Evolutionary conservation across 2,329 filamentous ascomycete genomes (phyloP).

Genomic region (Hymenoscyphus infarciens): DNA sequence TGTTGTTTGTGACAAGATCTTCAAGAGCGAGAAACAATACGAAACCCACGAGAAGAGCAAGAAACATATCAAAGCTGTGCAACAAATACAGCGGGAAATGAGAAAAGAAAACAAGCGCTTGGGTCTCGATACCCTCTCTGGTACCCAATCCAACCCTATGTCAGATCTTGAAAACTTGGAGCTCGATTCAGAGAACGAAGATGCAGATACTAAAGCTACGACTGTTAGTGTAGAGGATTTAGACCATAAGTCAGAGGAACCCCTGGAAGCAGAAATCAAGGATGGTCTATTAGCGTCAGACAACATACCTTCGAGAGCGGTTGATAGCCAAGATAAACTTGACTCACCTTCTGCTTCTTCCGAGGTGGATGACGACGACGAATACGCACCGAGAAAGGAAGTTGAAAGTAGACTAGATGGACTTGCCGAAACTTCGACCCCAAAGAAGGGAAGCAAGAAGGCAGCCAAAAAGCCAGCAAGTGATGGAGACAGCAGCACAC

Average conservation of each 20-base stretch:
- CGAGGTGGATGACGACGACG: slow-evolving; percentile 24
- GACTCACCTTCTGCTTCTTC: slow-evolving; percentile 19
- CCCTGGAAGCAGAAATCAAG: not conserved
- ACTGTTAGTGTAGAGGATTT: not conserved
- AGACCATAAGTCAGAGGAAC: not conserved
- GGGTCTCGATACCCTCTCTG: slow-evolving; percentile 39
- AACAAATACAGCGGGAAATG: slow-evolving; percentile 79
- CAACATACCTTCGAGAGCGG: not conserved
- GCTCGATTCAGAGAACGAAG: slow-evolving; percentile 10
- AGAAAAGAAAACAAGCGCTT: slow-evolving; percentile 68
- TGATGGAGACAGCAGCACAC: slow-evolving; percentile 15
- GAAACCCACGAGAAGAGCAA: slow-evolving; percentile 94
- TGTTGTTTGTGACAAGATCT: slow-evolving; percentile 71
- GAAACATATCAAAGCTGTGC: slow-evolving; percentile 85
- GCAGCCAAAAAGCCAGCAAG: not conserved
- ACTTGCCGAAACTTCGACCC: slow-evolving; percentile 18
- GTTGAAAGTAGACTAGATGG: slow-evolving; percentile 28
- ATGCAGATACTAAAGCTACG: not conserved
- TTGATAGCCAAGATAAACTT: not conserved
- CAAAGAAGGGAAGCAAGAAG: slow-evolving; percentile 22
- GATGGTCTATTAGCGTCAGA: not conserved
- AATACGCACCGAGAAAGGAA: slow-evolving; percentile 34
- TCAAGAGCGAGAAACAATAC: slow-evolving; percentile 89
- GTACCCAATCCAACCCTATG: slow-evolving; percentile 14
- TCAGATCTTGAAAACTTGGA: slow-evolving; percentile 26